Percentiles rank a stretch among this genome's conserved stretches.
These are phyloP conservation scores for Eragrostis curvula DNA, from an alignment of 176 grass and related monocot genomes.

Conservation along the genomic window DNA sequence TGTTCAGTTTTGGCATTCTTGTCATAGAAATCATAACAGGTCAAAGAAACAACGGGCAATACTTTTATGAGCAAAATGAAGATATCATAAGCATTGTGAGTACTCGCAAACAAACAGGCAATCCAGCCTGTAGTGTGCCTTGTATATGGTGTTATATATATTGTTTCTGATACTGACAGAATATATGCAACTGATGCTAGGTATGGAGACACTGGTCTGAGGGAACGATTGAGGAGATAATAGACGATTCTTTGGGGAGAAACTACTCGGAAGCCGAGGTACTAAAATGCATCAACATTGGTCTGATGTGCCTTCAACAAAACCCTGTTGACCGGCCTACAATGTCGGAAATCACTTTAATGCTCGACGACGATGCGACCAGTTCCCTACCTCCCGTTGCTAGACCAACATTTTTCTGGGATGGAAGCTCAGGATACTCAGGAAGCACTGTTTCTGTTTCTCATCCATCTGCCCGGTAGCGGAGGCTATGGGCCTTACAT, in stretches of 20 bases:
- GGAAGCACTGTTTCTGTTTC: background rate
- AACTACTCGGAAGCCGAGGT: conserved; percentile 40
- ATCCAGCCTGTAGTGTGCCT: background rate
- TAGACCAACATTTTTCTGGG: conserved; percentile 32
- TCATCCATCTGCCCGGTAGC: background rate
- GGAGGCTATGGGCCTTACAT: background rate
- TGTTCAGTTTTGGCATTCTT: conserved; percentile 64
- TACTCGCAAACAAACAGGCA: background rate
- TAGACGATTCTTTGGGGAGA: conserved; percentile 34
- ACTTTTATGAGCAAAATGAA: conserved; percentile 30
- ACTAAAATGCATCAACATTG: conserved; percentile 47
- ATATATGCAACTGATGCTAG: conserved; percentile 19
- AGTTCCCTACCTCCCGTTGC: background rate
- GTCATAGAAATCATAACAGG: conserved; percentile 67
- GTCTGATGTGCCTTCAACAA: conserved; percentile 61
- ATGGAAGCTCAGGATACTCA: conserved; percentile 16
- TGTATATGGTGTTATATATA: background rate
- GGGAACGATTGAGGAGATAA: conserved; percentile 40
- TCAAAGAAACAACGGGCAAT: conserved; percentile 18
- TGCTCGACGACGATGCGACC: conserved; percentile 44
- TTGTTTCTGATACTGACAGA: background rate
- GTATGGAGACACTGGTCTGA: conserved; percentile 56
- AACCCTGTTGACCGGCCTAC: conserved; percentile 44
- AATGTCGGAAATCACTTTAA: conserved; percentile 49
- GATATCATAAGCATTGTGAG: conserved; percentile 55